These are phyloP conservation scores for Phylloporus arenicola DNA, from an alignment of 768 basidiomycete genomes.

Conservation along the genomic window DNA sequence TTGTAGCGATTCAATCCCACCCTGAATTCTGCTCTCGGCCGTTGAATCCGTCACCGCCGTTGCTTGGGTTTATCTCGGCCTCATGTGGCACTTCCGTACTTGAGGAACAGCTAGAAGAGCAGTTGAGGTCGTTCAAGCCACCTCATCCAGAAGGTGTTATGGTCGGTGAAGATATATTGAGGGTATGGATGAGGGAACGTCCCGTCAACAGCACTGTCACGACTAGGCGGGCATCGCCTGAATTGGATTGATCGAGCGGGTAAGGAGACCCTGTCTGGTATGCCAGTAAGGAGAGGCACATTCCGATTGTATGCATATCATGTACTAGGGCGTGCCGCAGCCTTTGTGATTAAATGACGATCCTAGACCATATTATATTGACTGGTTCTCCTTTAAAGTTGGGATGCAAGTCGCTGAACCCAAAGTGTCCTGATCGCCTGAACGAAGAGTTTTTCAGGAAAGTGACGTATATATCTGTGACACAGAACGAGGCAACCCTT, in stretches of 20 bases:
- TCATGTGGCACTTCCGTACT: conserved; percentile 52
- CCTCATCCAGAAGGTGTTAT: conserved; percentile 74
- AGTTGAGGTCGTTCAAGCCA: conserved; percentile 56
- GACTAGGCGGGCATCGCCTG: conserved; percentile 19
- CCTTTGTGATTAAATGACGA: not conserved
- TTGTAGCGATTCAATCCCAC: conserved; percentile 91
- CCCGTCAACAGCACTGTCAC: conserved; percentile 22
- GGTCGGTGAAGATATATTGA: conserved; percentile 61
- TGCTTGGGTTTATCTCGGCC: conserved; percentile 93
- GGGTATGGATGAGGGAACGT: conserved; percentile 31
- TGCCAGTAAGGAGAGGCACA: not conserved
- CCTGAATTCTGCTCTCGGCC: conserved; percentile 99
- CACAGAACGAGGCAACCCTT: not conserved
- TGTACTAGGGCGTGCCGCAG: not conserved
- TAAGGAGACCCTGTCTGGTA: not conserved
- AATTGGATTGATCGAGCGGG: conserved; percentile 12
- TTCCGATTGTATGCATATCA: not conserved
- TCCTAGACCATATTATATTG: not conserved
- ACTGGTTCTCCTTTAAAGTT: not conserved
- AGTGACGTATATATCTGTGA: not conserved
- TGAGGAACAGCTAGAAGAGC: conserved; percentile 65
- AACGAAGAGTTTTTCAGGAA: not conserved
- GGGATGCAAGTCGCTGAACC: no score
- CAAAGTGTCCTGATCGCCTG: no score
- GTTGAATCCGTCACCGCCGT: conserved; percentile 93